A percentile compares a stretch with the other conserved stretches of the same genome.
phyloP scores from a whole-genome alignment of 495 filamentous ascomycete species.

The Gamarada debralockiae region DNA sequence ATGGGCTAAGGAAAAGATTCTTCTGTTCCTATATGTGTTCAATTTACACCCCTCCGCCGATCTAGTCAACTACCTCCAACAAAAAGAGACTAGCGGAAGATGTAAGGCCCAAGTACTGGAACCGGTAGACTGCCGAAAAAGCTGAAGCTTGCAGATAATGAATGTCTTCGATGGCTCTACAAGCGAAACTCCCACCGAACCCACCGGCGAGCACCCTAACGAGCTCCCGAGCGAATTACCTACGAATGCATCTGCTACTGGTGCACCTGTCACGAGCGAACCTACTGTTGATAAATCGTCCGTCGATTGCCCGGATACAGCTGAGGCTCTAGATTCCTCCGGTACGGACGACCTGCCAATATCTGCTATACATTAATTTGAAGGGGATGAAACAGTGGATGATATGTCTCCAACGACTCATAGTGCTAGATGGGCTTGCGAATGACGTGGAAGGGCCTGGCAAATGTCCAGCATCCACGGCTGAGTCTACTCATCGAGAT shows the following conservation, averaged over 20 bases:
- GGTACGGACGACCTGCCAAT: neutral
- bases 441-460: neutral
- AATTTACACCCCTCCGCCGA: conserved; percentile 2
- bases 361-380: conserved; percentile 3
- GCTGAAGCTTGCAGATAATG: conserved; percentile 4
- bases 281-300: neutral
- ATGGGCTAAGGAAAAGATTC: neutral
- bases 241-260: neutral
- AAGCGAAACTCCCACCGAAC: neutral
- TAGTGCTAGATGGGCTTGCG: conserved; percentile 4
- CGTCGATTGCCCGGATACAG: neutral
- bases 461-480: no score
- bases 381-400: neutral
- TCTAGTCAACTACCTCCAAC: conserved; percentile 1
- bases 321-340: neutral
- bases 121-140: conserved; percentile 4
- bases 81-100: neutral
- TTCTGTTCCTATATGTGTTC: neutral
- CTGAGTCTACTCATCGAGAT: no score
- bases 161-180: neutral
- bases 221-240: neutral
- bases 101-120: conserved; percentile 1
- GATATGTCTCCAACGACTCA: conserved; percentile 8
- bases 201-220: neutral
- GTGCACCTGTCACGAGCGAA: no score